Percentiles rank a stretch among this genome's conserved stretches.
These are phyloP conservation scores for Trichoderma simmonsii DNA, from an alignment of 2,329 filamentous ascomycete genomes.

Conservation along the genomic window DNA sequence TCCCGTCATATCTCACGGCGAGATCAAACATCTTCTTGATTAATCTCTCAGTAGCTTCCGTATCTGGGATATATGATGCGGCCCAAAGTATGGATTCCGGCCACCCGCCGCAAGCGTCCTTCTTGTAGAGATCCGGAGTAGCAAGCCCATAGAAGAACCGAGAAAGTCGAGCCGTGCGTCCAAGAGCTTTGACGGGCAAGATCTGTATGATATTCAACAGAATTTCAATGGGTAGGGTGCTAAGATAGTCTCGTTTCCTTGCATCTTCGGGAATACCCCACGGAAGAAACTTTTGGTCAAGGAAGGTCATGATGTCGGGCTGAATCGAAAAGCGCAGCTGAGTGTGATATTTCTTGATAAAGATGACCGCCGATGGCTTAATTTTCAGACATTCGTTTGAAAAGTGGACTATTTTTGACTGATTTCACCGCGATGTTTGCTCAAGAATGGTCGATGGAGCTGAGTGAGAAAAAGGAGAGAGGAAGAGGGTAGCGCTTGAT, in stretches of 20 bases:
- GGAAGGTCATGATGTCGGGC: neutral
- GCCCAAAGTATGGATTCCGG: neutral
- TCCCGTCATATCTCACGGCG: neutral
- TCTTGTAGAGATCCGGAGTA: neutral
- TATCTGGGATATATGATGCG: neutral
- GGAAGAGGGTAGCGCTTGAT: neutral
- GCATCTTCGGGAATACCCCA: neutral
- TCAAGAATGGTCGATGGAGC: neutral
- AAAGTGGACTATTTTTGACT: neutral
- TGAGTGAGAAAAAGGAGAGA: neutral
- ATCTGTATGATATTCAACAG: neutral
- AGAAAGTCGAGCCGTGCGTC: neutral
- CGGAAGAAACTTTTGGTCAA: neutral
- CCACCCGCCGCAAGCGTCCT: neutral
- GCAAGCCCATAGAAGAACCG: neutral
- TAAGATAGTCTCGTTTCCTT: neutral
- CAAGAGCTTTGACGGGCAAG: neutral
- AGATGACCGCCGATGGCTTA: neutral
- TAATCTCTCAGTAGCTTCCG: too few species aligned
- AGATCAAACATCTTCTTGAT: neutral
- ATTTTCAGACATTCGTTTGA: neutral
- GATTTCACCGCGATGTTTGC: neutral
- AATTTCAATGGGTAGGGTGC: neutral
- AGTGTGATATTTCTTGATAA: too few species aligned
- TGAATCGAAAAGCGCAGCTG: neutral